phyloP scores from a whole-genome alignment of 139 green algal species.

The Coccomyxa sp. region DNA sequence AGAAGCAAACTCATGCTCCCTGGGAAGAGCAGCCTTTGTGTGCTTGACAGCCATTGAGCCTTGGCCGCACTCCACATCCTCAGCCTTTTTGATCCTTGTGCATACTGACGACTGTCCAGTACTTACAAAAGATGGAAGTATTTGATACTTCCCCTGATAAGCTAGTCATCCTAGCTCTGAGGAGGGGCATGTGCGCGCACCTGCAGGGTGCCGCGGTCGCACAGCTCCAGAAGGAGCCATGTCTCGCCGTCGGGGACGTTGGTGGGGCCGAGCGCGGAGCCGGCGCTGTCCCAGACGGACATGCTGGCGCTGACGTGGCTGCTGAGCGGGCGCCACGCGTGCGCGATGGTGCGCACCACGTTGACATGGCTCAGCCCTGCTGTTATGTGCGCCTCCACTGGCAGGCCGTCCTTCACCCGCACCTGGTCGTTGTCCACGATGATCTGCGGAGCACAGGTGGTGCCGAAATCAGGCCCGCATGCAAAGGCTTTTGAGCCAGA shows the following conservation, averaged over 20 bases:
- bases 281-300: not conserved
- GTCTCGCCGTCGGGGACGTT: constrained; percentile 12
- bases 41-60: too few relatives aligned
- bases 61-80: too few relatives aligned
- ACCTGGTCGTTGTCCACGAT: constrained; percentile 7
- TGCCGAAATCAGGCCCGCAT: not conserved
- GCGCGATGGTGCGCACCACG: constrained; percentile 22
- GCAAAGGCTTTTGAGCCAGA: not conserved
- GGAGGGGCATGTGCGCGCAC: not conserved
- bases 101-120: too few relatives aligned
- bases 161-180: too few relatives aligned
- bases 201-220: constrained; percentile 28
- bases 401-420: not conserved
- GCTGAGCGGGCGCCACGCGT: not conserved
- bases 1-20: too few relatives aligned
- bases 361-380: constrained; percentile 15
- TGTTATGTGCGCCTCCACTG: constrained; percentile 6
- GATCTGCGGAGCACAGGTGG: constrained; percentile 1
- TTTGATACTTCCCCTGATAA: too few relatives aligned
- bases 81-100: too few relatives aligned
- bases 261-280: constrained; percentile 1
- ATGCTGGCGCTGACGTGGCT: not conserved
- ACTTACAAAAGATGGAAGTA: too few relatives aligned
- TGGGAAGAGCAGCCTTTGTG: too few relatives aligned
- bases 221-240: constrained; percentile 34